Evolutionary conservation across 176 grass and related monocot species (phyloP).

Genomic region (Hyparrhenia diplandra): DNA sequence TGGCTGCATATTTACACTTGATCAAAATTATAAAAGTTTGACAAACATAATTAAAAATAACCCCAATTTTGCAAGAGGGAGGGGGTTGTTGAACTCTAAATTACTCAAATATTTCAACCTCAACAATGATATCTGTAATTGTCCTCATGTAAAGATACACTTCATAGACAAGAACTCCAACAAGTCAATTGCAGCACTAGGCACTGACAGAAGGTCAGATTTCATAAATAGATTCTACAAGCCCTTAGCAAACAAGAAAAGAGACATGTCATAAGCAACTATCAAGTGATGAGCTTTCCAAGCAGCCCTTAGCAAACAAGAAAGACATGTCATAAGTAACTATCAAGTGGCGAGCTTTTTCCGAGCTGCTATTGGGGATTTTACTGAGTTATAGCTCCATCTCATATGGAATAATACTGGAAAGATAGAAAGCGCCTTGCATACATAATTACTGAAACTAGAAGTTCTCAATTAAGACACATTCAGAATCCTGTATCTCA

Average conservation of each 20-base stretch:
- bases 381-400: too few species aligned
- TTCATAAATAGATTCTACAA: neutral
- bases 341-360: neutral
- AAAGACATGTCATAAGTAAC: neutral
- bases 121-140: neutral
- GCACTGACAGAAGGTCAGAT: neutral
- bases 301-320: too few species aligned
- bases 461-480: neutral
- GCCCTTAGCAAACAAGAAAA: neutral
- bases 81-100: neutral
- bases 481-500: neutral
- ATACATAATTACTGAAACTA: neutral
- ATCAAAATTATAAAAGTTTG: neutral
- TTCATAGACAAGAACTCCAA: slow-evolving; percentile 2
- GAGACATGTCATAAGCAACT: too few species aligned
- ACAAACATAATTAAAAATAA: neutral
- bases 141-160: neutral
- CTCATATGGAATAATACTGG: neutral
- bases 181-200: neutral
- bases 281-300: too few species aligned
- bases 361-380: neutral
- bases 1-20: neutral
- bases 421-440: neutral
- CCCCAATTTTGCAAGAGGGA: neutral
- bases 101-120: neutral